Conservation (phyloP, 1,284 basidiomycete species). For the Thelephora terrestris region DNA sequence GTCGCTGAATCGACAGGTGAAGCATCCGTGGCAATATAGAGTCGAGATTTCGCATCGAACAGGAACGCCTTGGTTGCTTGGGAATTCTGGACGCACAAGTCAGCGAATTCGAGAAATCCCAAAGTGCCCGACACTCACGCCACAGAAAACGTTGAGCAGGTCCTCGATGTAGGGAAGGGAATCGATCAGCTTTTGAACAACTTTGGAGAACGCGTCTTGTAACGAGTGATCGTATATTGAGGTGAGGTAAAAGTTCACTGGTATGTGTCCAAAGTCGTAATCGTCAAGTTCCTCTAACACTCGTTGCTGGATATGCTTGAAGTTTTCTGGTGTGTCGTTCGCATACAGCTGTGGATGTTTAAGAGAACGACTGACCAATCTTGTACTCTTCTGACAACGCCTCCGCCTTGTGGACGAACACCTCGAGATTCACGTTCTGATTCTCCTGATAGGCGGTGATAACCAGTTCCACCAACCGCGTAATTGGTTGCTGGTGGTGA, state of each 20-base stretch:
- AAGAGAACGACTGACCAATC: conserved; percentile 48
- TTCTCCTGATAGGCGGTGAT: conserved; percentile 67
- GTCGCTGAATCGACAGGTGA: conserved; percentile 87
- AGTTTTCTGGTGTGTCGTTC: conserved; percentile 55
- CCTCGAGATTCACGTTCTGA: conserved; percentile 75
- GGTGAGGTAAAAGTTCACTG: conserved; percentile 77
- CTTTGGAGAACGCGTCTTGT: conserved; percentile 79
- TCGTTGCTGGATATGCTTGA: conserved; percentile 77
- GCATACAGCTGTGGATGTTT: background rate
- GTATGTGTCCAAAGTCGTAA: conserved; percentile 57
- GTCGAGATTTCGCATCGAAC: conserved; percentile 79
- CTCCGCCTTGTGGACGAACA: conserved; percentile 97
- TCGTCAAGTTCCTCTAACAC: conserved; percentile 78
- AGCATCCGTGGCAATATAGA: conserved; percentile 89
- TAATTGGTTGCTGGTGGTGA: conserved; percentile 66
- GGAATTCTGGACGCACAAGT: conserved; percentile 49
- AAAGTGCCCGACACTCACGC: conserved; percentile 35
- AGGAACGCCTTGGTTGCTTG: conserved; percentile 89
- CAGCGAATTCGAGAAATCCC: background rate
- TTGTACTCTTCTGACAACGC: conserved; percentile 89
- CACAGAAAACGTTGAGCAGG: conserved; percentile 72
- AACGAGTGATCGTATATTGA: conserved; percentile 86
- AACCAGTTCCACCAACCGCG: conserved; percentile 71
- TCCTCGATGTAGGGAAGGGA: conserved; percentile 69
- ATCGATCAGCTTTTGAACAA: conserved; percentile 65